Base-by-base conservation (phyloP, 2,329 filamentous ascomycete genomes). In the Pyricularia sp. region DNA sequence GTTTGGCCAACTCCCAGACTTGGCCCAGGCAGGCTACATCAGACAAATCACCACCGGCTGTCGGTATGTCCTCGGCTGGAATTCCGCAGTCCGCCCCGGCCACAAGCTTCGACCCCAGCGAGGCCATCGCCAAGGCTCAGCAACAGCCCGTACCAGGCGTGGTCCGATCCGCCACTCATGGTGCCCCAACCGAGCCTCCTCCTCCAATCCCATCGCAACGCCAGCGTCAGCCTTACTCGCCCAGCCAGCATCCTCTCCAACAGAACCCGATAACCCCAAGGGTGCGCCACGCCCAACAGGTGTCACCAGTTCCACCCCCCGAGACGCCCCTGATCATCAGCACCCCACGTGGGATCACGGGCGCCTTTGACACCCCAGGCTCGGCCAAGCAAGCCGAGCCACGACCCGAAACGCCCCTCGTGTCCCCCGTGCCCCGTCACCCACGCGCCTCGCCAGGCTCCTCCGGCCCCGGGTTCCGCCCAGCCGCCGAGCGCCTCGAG, bases 301-400 rank as follows among this genome's bases (percentile, higher is more conserved):
- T 68, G 70, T 1, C 67, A 68, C 70, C 65, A 66, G 71, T 40
- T 22, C 65, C 63, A n/a, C 30, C 55, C 10, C 55, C 63, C 12
- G 63, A 64, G 13, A 49, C 81, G 64, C 83, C 84, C 4, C 75
- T 86, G 30, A 86, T 86, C 64, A 85, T 86, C 71, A 86, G 83
- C 72, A 86, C 84, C 3, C 83, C 83, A 1, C 78, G 74, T 10
- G 84, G 84, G 19, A 77, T 85, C 9, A 75, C 78, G 0, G 83
- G 83, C 2, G 81, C 79, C 1, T 83, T 79, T 67, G 83, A 85
- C 65, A 69, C 74, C 1, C 79, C 80, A 1, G 70, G 70, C 6
- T 73, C 74, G 12, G 73, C 71, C 33, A 70, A 70, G 22, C 73
- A 74, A n/a, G 69, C 71, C 5, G 64, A 70, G 13, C n/a, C 33